Percentiles rank a stretch among this genome's conserved stretches.
Evolutionary conservation across 108 stramenopile genomes (phyloP).

Genomic region (Skeletonema potamos): DNA sequence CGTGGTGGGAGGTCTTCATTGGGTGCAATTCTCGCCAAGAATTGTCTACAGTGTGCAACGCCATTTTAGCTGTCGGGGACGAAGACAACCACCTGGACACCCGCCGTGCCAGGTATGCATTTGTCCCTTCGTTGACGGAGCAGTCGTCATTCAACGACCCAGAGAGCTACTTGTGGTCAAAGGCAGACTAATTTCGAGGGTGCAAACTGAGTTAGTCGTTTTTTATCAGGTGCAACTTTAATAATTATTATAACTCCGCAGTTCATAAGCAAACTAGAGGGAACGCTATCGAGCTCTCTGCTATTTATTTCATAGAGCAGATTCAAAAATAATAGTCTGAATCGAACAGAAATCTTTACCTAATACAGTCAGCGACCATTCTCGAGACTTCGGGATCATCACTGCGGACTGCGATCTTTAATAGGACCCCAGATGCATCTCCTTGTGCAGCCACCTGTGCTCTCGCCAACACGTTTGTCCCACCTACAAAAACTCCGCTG

Average conservation of each 20-base stretch:
- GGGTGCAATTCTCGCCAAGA: conserved; percentile 37
- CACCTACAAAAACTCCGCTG: conserved; percentile 82
- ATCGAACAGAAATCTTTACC: conserved; percentile 28
- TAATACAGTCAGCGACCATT: conserved; percentile 77
- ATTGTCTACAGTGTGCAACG: conserved; percentile 56
- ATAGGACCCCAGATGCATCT: conserved; percentile 53
- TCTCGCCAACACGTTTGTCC: conserved; percentile 67
- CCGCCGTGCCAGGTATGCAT: conserved; percentile 30
- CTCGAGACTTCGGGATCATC: conserved; percentile 55
- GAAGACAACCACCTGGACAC: conserved; percentile 4
- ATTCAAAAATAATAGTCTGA: not conserved
- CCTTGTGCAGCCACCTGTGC: conserved; percentile 64
- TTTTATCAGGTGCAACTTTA: not conserved
- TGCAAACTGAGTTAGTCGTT: not conserved
- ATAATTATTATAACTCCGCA: not conserved
- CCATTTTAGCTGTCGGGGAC: conserved; percentile 53
- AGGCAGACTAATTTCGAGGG: conserved; percentile 10
- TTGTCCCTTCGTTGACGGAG: conserved; percentile 49
- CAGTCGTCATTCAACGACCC: conserved; percentile 68
- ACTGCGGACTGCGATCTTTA: conserved; percentile 85
- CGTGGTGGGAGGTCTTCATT: conserved; percentile 75
- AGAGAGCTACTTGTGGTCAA: conserved; percentile 76
- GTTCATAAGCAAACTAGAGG: not conserved
- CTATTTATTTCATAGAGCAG: not conserved
- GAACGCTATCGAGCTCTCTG: not conserved